Conservation (phyloP, 2,329 filamentous ascomycete genomes). For the Fusarium secorum region DNA sequence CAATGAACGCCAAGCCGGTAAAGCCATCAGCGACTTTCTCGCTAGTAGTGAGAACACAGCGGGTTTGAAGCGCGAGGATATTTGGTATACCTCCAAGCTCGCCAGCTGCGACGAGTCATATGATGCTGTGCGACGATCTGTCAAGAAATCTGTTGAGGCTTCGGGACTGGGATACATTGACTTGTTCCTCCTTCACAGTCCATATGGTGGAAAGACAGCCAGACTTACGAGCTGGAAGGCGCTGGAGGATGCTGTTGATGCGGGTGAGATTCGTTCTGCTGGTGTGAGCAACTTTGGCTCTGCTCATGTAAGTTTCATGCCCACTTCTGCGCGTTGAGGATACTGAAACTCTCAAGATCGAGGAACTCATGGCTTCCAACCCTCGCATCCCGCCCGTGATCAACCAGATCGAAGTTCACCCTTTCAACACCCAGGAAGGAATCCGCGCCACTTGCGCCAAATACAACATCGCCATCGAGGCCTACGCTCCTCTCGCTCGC, state of each 20-base stretch:
- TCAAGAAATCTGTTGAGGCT: slow-evolving; percentile 69
- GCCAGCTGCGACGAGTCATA: slow-evolving; percentile 71
- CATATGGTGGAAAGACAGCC: slow-evolving; percentile 74
- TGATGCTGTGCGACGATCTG: slow-evolving; percentile 70
- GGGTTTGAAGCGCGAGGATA: slow-evolving; percentile 68
- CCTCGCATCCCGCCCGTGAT: slow-evolving; percentile 71
- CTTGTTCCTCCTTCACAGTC: slow-evolving; percentile 80
- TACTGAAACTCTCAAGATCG: slow-evolving; percentile 55
- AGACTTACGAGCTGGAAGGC: slow-evolving; percentile 78
- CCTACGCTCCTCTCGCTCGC: slow-evolving; percentile 80
- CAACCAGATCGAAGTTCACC: slow-evolving; percentile 84
- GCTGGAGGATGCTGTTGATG: slow-evolving; percentile 76
- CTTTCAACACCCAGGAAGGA: slow-evolving; percentile 76
- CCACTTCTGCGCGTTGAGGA: fast-evolving
- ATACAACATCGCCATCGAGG: slow-evolving; percentile 75
- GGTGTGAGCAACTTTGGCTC: slow-evolving; percentile 84
- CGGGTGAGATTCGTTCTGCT: slow-evolving; percentile 73
- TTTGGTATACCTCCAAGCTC: slow-evolving; percentile 85
- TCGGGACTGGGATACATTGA: slow-evolving; percentile 79
- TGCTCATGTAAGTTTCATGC: slow-evolving; percentile 65
- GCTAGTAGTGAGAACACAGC: slow-evolving; percentile 55
- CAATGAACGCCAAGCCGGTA: slow-evolving; percentile 76
- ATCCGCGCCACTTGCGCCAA: slow-evolving; percentile 73
- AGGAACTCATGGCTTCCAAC: slow-evolving; percentile 71
- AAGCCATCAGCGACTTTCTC: slow-evolving; percentile 68